Base-by-base conservation (phyloP, 139 green algal genomes). In the Coelastrella sp. region DNA sequence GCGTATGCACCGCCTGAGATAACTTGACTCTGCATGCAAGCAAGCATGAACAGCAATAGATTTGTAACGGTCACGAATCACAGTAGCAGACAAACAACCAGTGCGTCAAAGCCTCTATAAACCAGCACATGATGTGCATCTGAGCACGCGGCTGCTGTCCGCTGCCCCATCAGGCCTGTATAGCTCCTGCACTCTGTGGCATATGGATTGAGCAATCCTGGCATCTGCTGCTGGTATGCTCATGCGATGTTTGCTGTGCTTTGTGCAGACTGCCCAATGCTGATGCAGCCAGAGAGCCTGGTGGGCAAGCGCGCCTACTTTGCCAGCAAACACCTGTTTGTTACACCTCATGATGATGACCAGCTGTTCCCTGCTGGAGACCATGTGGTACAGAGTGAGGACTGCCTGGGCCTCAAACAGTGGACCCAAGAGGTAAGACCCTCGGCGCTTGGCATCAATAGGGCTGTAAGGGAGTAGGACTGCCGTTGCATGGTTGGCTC, bases 1-100 rank as follows among this genome's bases (percentile, higher is more conserved):
- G 90, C 96, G 95, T 99, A 99, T 94, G 99, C 98, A 16, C 98
- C 98, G 95, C 99, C 98, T 2, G 98, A 99, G 95, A 99, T 99
- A 92, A 99, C 98, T 20, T 94, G 88, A 99, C 98, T 8, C 98
- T 99, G 10, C n/a, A n/a, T n/a, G n/a, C n/a, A n/a, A n/a, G n/a
- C n/a, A n/a, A n/a, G n/a, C n/a, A n/a, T n/a, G n/a, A n/a, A n/a
- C n/a, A n/a, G n/a, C n/a, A n/a, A n/a, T n/a, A n/a, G n/a, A n/a
- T n/a, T n/a, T n/a, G n/a, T n/a, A n/a, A n/a, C n/a, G n/a, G n/a
- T n/a, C n/a, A n/a, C n/a, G n/a, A n/a, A n/a, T n/a, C n/a, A n/a
- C n/a, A n/a, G n/a, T n/a, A n/a, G n/a, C n/a, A n/a, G n/a, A n/a
- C n/a, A n/a, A 47, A 47, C 32, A 47, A 47, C 32, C 1, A 0